These are phyloP conservation scores for Colletotrichum sp. DNA, from an alignment of 2,329 filamentous ascomycete genomes.

Conservation along the genomic window DNA sequence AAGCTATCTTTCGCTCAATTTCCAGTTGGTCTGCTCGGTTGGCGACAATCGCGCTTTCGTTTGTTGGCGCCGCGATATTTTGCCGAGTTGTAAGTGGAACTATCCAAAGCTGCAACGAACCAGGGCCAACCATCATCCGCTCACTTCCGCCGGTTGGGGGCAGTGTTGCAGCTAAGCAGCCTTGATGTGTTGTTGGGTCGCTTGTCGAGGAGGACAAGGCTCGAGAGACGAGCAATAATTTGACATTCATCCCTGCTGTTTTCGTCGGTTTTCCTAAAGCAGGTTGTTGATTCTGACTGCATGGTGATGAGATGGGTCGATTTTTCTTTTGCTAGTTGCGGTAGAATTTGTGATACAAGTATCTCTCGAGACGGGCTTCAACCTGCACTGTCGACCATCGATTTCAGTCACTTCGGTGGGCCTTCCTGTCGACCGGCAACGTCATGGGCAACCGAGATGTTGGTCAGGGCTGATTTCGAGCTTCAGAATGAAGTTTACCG, in stretches of 20 bases:
- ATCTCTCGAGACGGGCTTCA: background rate
- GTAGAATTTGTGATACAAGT: background rate
- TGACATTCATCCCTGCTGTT: background rate
- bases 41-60: conserved; percentile 9
- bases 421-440: background rate
- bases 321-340: background rate
- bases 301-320: conserved; percentile 5
- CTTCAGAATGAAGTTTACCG: background rate
- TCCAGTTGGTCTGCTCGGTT: background rate
- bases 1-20: background rate
- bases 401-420: background rate
- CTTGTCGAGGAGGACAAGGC: background rate
- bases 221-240: background rate
- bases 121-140: background rate
- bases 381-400: background rate
- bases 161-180: background rate
- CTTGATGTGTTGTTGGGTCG: background rate
- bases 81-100: background rate
- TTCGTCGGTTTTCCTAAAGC: background rate
- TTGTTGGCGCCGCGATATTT: conserved; percentile 4
- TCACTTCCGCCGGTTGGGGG: background rate
- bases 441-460: background rate
- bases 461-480: background rate
- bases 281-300: background rate
- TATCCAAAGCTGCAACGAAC: background rate